A percentile compares a stretch with the other conserved stretches of the same genome.
These are phyloP conservation scores for Pycnococcus provasolii DNA, from an alignment of 139 green algal genomes.

Conservation along the genomic window DNA sequence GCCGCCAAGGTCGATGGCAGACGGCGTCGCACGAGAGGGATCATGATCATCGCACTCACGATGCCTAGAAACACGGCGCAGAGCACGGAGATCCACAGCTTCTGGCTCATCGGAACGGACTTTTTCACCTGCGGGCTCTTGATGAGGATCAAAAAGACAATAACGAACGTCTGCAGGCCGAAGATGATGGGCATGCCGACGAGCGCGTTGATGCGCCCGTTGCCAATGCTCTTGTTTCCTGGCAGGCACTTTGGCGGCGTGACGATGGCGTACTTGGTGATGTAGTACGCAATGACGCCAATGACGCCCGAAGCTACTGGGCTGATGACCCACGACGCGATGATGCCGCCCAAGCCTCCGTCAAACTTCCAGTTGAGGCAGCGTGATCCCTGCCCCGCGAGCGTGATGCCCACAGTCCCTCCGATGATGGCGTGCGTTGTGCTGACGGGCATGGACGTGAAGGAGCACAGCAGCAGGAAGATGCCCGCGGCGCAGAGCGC, in stretches of 20 bases:
- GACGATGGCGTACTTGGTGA: slow-evolving; percentile 13
- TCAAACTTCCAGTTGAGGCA: slow-evolving; percentile 22
- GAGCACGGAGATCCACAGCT: neutral
- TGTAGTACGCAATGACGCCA: slow-evolving; percentile 9
- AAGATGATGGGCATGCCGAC: slow-evolving; percentile 4
- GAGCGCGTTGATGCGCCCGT: neutral
- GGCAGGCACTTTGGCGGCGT: neutral
- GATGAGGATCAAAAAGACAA: slow-evolving; percentile 16
- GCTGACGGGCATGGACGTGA: slow-evolving; percentile 34
- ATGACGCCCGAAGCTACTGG: slow-evolving; percentile 19
- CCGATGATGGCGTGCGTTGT: slow-evolving; percentile 38
- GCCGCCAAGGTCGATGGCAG: neutral
- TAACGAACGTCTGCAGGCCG: neutral
- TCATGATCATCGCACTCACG: neutral
- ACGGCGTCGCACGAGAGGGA: neutral
- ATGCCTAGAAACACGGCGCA: neutral
- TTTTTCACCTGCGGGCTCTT: slow-evolving; percentile 10
- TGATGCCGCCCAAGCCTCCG: slow-evolving; percentile 14
- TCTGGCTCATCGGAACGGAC: neutral
- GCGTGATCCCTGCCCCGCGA: neutral
- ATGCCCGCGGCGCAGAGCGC: slow-evolving; percentile 29
- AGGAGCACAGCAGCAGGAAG: slow-evolving; percentile 39
- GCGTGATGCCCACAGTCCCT: slow-evolving; percentile 16
- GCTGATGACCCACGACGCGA: slow-evolving; percentile 19
- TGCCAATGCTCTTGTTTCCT: neutral